These are phyloP conservation scores for Arabidopsis suecica DNA, from an alignment of 345 rosid species.

Conservation along the genomic window DNA sequence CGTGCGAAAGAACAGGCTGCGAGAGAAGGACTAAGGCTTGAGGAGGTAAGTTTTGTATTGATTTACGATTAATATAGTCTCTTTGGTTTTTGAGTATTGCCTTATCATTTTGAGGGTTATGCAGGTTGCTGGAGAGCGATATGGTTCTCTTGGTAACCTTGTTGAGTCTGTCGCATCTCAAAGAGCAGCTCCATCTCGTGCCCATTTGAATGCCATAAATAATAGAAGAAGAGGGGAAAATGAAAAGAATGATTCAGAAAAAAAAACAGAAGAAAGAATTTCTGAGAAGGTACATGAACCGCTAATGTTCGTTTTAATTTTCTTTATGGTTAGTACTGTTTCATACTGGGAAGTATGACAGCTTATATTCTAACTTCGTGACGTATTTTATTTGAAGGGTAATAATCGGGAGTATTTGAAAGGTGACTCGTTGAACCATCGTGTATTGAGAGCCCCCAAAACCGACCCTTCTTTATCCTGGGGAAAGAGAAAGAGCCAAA, in stretches of 20 bases:
- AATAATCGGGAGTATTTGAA: conserved; percentile 62
- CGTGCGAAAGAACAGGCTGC: conserved; percentile 92
- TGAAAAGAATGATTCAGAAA: conserved; percentile 44
- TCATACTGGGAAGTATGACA: neutral
- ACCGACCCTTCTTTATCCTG: conserved; percentile 67
- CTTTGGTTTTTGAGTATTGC: conserved; percentile 12
- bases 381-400: conserved; percentile 31
- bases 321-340: conserved; percentile 6
- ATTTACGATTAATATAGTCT: conserved; percentile 16
- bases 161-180: conserved; percentile 74
- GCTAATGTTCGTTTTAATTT: conserved; percentile 3
- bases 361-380: neutral
- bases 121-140: conserved; percentile 83
- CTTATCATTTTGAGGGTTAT: conserved; percentile 36
- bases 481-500: conserved; percentile 65
- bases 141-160: conserved; percentile 81
- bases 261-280: conserved; percentile 50
- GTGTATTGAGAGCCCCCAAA: conserved; percentile 76
- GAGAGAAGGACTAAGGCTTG: conserved; percentile 74
- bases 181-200: conserved; percentile 78
- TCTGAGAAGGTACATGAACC: conserved; percentile 54
- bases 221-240: conserved; percentile 57
- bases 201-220: conserved; percentile 84
- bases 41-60: conserved; percentile 55
- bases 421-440: conserved; percentile 61